Percentiles rank a stretch among this genome's conserved stretches.
Conservation (phyloP, 192 early-diverging fungal genomes). For the Gigaspora rosea region DNA sequence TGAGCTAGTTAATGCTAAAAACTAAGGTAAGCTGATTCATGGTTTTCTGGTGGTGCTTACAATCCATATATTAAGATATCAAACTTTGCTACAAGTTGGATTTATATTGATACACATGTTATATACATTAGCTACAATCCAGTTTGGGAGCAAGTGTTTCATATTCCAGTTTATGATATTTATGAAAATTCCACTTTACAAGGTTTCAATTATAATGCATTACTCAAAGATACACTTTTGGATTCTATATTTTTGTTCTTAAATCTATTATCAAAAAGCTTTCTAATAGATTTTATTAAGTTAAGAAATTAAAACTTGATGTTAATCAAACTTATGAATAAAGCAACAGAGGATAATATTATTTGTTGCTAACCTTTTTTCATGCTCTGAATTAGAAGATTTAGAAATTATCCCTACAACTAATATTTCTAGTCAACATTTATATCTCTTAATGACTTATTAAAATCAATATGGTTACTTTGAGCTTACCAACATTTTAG, state of each 20-base stretch:
- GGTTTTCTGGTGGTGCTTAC: too few species aligned
- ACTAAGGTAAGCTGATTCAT: slow-evolving; percentile 78
- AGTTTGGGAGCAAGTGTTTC: slow-evolving; percentile 33
- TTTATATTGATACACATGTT: slow-evolving; percentile 73
- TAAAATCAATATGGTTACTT: slow-evolving; percentile 25
- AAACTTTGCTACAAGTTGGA: slow-evolving; percentile 46
- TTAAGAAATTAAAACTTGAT: background rate
- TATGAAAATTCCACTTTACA: slow-evolving; percentile 62
- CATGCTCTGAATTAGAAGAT: slow-evolving; percentile 36
- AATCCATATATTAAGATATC: slow-evolving; percentile 86
- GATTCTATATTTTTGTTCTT: slow-evolving; percentile 60
- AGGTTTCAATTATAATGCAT: slow-evolving; percentile 81
- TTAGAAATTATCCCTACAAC: background rate
- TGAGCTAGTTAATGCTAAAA: slow-evolving; percentile 70
- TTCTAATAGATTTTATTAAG: slow-evolving; percentile 39
- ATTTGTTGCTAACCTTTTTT: slow-evolving; percentile 59
- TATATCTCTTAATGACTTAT: slow-evolving; percentile 11
- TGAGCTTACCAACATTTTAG: background rate
- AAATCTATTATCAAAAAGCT: slow-evolving; percentile 41
- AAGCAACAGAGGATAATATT: slow-evolving; percentile 58
- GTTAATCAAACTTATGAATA: slow-evolving; percentile 38
- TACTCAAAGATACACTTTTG: slow-evolving; percentile 73
- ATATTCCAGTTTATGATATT: slow-evolving; percentile 75
- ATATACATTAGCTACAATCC: slow-evolving; percentile 86
- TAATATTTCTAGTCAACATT: background rate